Conservation (phyloP, 768 basidiomycete genomes). For the Tulasnella sp. region DNA sequence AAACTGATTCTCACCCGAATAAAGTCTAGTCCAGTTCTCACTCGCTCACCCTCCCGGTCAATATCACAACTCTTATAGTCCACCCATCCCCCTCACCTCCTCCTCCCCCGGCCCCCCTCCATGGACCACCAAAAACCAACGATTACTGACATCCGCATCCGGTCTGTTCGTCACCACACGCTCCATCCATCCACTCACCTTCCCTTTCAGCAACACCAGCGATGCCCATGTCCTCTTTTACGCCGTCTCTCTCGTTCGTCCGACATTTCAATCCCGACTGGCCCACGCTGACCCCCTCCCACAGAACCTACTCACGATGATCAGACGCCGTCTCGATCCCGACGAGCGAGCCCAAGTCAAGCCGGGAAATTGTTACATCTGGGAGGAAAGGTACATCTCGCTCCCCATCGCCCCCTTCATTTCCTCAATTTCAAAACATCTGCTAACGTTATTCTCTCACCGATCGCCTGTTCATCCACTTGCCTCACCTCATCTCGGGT, state of each 20-base stretch:
- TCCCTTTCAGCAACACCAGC: slow-evolving; percentile 33
- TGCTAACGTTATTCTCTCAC: background rate
- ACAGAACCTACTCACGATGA: slow-evolving; percentile 48
- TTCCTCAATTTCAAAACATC: background rate
- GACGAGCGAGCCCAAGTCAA: slow-evolving; percentile 44
- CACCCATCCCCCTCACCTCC: background rate
- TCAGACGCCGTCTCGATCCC: slow-evolving; percentile 68
- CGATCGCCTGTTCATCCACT: background rate
- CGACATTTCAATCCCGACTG: background rate
- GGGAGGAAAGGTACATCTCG: slow-evolving; percentile 13
- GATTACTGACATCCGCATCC: slow-evolving; percentile 7
- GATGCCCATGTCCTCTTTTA: slow-evolving; percentile 76
- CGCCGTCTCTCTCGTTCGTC: slow-evolving; percentile 46
- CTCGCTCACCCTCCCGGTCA: background rate
- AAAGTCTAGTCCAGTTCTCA: background rate
- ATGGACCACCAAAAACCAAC: slow-evolving; percentile 11
- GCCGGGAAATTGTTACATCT: slow-evolving; percentile 12
- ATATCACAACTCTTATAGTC: background rate
- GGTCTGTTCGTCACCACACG: background rate
- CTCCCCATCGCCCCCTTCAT: background rate
- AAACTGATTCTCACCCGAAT: background rate
- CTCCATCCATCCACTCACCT: background rate
- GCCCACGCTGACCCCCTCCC: background rate
- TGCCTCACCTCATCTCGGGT: background rate
- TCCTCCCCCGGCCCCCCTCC: background rate